Conservation (phyloP, 2,329 filamentous ascomycete genomes). For the Calonectria pseudoturangicola region DNA sequence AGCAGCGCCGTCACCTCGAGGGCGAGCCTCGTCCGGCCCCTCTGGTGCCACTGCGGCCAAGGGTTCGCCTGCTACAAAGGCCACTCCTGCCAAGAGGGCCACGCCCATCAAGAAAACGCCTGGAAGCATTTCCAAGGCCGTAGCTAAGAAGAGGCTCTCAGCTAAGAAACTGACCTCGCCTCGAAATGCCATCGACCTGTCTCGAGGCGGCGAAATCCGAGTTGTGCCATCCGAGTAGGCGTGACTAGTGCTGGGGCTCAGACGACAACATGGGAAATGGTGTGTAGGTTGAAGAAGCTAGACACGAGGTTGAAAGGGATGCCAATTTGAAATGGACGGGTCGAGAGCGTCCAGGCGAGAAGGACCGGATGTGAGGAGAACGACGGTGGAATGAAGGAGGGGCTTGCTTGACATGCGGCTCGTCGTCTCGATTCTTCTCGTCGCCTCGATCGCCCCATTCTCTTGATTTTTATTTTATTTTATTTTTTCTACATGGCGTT, state of each 20-base stretch:
- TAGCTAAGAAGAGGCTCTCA: constrained; percentile 29
- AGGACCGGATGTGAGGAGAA: background rate
- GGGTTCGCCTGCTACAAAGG: constrained; percentile 41
- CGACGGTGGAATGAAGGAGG: background rate
- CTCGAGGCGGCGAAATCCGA: constrained; percentile 48
- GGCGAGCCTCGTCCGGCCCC: constrained; percentile 42
- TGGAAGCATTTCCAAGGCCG: constrained; percentile 39
- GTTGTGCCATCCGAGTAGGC: constrained; percentile 41
- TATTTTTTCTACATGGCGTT: constrained; percentile 33
- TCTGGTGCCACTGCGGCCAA: constrained; percentile 20
- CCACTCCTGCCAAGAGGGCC: constrained; percentile 41
- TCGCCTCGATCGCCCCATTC: background rate
- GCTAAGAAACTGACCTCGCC: constrained; percentile 42
- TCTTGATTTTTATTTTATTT: constrained; percentile 30
- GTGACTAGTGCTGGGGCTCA: background rate
- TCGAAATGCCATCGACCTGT: constrained; percentile 48
- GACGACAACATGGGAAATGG: constrained; percentile 25
- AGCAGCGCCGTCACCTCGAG: constrained; percentile 49
- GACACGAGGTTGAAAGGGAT: constrained; percentile 11
- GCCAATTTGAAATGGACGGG: constrained; percentile 7
- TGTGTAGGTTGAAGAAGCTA: constrained; percentile 18
- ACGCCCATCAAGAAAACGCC: constrained; percentile 42
- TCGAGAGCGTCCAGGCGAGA: constrained; percentile 5
- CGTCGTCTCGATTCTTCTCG: background rate
- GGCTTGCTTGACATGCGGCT: background rate